Evolutionary conservation across 164 flowering plant genomes (phyloP).

Genomic region (Cinnamomum micranthum): DNA sequence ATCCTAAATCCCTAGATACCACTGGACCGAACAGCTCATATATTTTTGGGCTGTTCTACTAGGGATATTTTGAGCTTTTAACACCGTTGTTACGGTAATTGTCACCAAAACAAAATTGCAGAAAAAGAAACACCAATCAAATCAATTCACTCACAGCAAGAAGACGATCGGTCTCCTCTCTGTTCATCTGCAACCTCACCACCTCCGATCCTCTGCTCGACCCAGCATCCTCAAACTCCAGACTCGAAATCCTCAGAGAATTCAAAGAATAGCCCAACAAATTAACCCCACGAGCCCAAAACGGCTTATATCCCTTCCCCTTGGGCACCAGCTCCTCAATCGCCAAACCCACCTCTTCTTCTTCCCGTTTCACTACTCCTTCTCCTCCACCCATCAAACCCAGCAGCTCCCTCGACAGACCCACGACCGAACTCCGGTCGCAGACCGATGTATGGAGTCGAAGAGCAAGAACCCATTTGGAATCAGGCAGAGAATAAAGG

Average conservation of each 20-base stretch:
- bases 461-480: conserved; percentile 43
- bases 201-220: conserved; percentile 43
- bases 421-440: conserved; percentile 63
- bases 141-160: conserved; percentile 41
- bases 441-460: conserved; percentile 68
- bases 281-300: conserved; percentile 83
- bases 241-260: conserved; percentile 50
- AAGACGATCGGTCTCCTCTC: conserved; percentile 41
- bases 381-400: conserved; percentile 19
- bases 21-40: no score
- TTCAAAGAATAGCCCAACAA: conserved; percentile 85
- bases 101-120: neutral
- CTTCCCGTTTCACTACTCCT: conserved; percentile 14
- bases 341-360: conserved; percentile 39
- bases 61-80: no score
- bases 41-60: no score
- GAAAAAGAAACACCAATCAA: neutral
- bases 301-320: conserved; percentile 58
- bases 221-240: conserved; percentile 38
- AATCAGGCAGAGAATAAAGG: conserved; percentile 34
- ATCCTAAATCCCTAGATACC: no score
- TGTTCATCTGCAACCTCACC: conserved; percentile 45
- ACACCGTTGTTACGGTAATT: no score
- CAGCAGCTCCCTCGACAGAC: conserved; percentile 42
- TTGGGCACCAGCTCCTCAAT: conserved; percentile 63